Evolutionary conservation across 2,329 filamentous ascomycete species (phyloP).

Genomic region (Verruconis gallopava): DNA sequence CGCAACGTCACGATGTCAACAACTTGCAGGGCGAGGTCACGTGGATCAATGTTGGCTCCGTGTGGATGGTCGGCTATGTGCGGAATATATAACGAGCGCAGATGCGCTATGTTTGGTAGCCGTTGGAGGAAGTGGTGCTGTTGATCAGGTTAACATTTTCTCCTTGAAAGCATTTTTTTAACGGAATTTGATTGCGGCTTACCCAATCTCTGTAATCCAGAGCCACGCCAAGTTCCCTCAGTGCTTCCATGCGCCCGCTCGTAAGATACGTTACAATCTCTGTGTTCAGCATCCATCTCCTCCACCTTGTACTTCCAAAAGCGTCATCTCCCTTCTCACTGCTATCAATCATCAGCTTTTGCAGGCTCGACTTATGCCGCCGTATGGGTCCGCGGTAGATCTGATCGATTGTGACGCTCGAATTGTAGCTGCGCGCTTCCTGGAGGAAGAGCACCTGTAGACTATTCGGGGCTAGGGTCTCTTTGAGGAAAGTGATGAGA

Average conservation of each 20-base stretch:
- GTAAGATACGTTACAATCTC: conserved; percentile 62
- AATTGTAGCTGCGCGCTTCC: conserved; percentile 44
- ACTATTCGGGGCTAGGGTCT: conserved; percentile 64
- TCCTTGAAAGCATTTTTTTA: conserved; percentile 12
- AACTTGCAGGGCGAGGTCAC: conserved; percentile 62
- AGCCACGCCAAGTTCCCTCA: conserved; percentile 59
- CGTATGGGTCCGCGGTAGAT: conserved; percentile 60
- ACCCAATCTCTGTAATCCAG: conserved; percentile 72
- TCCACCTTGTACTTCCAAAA: conserved; percentile 38
- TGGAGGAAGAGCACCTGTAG: conserved; percentile 71
- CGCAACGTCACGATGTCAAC: conserved; percentile 66
- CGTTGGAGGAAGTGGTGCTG: conserved; percentile 69
- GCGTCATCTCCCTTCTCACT: conserved; percentile 28
- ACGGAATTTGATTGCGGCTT: no score
- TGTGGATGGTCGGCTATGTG: conserved; percentile 51
- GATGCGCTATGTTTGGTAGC: conserved; percentile 55
- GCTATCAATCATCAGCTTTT: conserved; percentile 62
- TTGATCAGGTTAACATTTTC: conserved; percentile 9
- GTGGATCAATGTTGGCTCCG: conserved; percentile 42
- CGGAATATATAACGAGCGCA: conserved; percentile 59
- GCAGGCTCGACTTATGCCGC: conserved; percentile 57
- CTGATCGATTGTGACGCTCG: conserved; percentile 51
- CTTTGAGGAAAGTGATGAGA: conserved; percentile 61
- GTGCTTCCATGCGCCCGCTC: conserved; percentile 58
- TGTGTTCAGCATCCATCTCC: conserved; percentile 56